Base-by-base conservation (phyloP, 2,329 filamentous ascomycete genomes). In the Colletotrichum acutatum region DNA sequence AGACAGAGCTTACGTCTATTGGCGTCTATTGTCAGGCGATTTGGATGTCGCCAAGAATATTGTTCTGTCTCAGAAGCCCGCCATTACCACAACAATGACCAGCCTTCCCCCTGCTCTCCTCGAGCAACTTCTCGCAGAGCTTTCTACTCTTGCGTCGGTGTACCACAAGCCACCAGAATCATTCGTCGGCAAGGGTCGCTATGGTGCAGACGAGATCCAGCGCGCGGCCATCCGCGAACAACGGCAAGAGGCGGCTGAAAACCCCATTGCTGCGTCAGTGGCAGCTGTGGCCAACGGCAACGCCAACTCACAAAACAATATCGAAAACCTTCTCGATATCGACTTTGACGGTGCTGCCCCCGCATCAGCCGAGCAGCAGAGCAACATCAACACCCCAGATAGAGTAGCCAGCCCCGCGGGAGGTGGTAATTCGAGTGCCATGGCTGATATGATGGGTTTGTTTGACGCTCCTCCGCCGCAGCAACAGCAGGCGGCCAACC, bases 151-250 rank as follows among this genome's bases (percentile, higher is more conserved):
- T 34, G 95, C 97, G 8, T 98, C 96, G 1, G 97, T 99, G 26
- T 99, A 99, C 84, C 97, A 99, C 90, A 98, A 98, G 85, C 95
- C 95, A 9, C 95, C 97, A 57, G 95, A 97, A 88, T 95, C 96
- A n/a, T 99, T 99, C 83, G 93, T 99, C 71, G 97, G 97, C 77
- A 95, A 97, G 84, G 97, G 97, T 54, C 92, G 96, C 57, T 98
- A 94, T 77, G 97, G 96, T 49, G 95, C 97, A 61, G 95, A 98
- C 82, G 95, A 94, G 74, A 95, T 99, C 79, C 97, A 98, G 83
- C 93, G 93, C 76, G 96, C 96, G 63, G 97, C 97, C 74, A 98
- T 99, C 80, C 95, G 98, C 86, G 97, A 99, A 85, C 95, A 98
- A 86, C 90, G 94, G 76, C 92, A 98, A 83, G 95, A 98, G 78